Evolutionary conservation across 2,329 filamentous ascomycete species (phyloP).

Genomic region (Sporothrix dimorphospora): DNA sequence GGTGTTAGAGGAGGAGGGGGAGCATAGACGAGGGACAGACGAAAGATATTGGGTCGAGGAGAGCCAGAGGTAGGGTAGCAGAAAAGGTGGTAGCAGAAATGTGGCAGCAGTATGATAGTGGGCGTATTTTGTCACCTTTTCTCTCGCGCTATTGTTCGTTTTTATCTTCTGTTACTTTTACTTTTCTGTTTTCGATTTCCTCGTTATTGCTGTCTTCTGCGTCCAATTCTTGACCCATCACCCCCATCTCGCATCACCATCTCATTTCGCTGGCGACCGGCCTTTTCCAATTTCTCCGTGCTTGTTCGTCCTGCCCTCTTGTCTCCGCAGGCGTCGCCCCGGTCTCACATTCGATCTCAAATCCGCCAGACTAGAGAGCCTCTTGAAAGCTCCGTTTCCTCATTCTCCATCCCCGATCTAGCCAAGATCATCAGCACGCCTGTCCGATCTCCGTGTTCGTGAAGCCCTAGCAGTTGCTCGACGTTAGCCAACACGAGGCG

Average conservation of each 20-base stretch:
- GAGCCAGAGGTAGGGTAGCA: not conserved
- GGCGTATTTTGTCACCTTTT: not conserved
- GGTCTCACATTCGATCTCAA: not conserved
- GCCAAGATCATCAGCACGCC: not conserved
- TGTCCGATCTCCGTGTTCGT: not conserved
- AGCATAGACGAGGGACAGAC: not conserved
- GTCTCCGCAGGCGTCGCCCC: not conserved
- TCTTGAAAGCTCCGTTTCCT: not conserved
- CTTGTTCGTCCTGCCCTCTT: not conserved
- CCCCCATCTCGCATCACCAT: not conserved
- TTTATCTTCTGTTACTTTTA: not conserved
- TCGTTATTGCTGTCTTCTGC: not conserved
- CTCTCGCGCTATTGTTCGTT: not conserved
- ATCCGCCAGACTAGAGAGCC: not conserved
- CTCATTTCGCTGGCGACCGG: not conserved
- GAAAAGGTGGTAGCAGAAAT: too few relatives aligned
- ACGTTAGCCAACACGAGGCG: not conserved
- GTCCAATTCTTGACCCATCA: not conserved
- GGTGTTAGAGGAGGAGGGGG: not conserved
- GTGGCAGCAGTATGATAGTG: not conserved
- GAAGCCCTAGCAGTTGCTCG: not conserved
- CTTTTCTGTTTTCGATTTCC: not conserved
- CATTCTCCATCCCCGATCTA: not conserved
- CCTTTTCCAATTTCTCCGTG: not conserved
- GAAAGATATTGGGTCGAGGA: not conserved